Evolutionary conservation across 352 stramenopile genomes (phyloP), one percentile per base, ranked within the genome.

Genomic region (Phytophthora melonis): DNA sequence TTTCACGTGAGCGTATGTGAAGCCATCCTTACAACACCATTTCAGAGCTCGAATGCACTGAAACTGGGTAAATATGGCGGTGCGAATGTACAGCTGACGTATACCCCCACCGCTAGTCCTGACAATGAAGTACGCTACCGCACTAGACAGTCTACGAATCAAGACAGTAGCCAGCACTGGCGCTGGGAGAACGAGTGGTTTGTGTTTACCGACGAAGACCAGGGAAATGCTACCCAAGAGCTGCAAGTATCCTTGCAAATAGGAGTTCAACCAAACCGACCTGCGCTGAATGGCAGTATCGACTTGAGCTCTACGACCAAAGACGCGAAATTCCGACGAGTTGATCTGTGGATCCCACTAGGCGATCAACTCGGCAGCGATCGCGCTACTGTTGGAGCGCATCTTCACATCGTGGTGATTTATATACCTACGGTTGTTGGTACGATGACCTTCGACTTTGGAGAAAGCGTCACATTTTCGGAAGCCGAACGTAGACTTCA

Each of bases 171-270:
- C 49, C 49, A 66, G 5, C 47, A 64, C n/a, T 84, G 78, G 75
- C 13, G 25, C 30, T 84, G 78, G 78, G 41, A 54, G 5, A 63
- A 75, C 21, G 78, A 84, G 30, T 68, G 61, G 55, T 68, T 84
- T 41, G 11, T 25, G 58, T 65, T 78, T 68, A 2, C 36, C 5
- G n/a, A 66, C 34, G 8, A 3, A 13, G 32, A 39, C 4, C 39
- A 53, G 32, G 43, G 19, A 34, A 53, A 21, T 50, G 4, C 9
- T 2, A 21, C 41, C 16, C 53, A 75, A 50, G 50, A 68, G 2
- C 19, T 80, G 5, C 36, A 52, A 27, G 1, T 76, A 21, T 59
- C 30, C 11, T 54, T 78, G 41, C 25, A 64, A n/a, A 53, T 72
- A 56, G 61, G 61, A 1, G n/a, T 54, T 25, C 57, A 77, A 32